Conservation (phyloP, 2,329 filamentous ascomycete species). For the Venturia asperata region DNA sequence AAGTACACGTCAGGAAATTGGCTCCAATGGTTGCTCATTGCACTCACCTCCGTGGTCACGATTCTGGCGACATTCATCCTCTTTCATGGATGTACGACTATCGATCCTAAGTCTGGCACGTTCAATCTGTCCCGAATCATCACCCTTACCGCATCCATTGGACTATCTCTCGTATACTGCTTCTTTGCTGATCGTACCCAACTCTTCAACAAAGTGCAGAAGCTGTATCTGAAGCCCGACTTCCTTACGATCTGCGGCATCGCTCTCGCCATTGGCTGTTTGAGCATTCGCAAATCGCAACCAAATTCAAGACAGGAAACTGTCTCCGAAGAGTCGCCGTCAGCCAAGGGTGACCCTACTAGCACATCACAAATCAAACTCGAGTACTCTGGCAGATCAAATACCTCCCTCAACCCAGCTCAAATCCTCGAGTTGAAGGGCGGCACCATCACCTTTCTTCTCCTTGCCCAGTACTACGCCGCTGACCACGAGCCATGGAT, state of each 20-base stretch:
- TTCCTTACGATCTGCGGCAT: constrained; percentile 11
- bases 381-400: constrained; percentile 21
- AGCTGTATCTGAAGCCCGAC: constrained; percentile 10
- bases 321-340: not conserved
- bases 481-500: constrained; percentile 33
- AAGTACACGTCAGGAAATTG: constrained; percentile 29
- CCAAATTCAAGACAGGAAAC: not conserved
- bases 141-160: constrained; percentile 20
- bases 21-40: constrained; percentile 17
- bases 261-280: constrained; percentile 7
- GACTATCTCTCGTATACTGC: constrained; percentile 37
- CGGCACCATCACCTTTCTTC: constrained; percentile 47
- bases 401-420: constrained; percentile 40
- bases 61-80: not conserved
- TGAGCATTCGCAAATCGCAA: constrained; percentile 8
- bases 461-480: constrained; percentile 51
- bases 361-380: not conserved
- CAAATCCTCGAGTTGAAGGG: constrained; percentile 58
- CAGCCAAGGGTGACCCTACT: not conserved
- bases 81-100: not conserved
- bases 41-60: not conserved
- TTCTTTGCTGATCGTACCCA: constrained; percentile 48
- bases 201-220: constrained; percentile 18
- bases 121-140: not conserved
- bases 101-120: not conserved